Conservation (phyloP, 345 rosid species). For the Populus deltoides region DNA sequence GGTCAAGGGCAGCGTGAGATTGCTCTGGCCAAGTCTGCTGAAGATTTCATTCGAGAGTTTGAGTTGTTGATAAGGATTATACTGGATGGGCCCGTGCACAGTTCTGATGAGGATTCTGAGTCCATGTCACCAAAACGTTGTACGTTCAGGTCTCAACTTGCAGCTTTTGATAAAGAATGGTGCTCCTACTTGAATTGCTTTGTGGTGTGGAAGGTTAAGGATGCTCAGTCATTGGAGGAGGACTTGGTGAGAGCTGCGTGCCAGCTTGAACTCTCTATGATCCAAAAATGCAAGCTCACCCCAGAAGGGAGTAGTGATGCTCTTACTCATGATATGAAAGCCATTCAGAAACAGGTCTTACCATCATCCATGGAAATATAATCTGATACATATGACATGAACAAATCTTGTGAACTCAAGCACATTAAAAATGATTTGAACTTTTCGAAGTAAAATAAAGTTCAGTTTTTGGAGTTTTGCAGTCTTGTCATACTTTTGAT, state of each 20-base stretch:
- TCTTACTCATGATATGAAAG: constrained; percentile 92
- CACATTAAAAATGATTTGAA: not conserved
- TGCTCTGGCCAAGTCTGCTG: constrained; percentile 66
- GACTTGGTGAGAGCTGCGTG: constrained; percentile 96
- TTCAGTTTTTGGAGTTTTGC: not conserved
- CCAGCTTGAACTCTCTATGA: constrained; percentile 98
- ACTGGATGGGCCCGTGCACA: constrained; percentile 64
- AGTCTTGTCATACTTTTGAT: not conserved
- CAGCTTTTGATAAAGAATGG: constrained; percentile 84
- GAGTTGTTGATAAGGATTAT: constrained; percentile 70
- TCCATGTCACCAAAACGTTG: constrained; percentile 40
- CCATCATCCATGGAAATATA: not conserved
- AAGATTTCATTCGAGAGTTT: constrained; percentile 59
- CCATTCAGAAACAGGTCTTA: constrained; percentile 80
- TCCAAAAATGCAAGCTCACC: constrained; percentile 78
- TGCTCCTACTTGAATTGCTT: constrained; percentile 75
- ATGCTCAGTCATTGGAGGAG: constrained; percentile 79
- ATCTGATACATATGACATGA: not conserved
- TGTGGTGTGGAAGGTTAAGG: constrained; percentile 96
- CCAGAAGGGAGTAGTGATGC: constrained; percentile 50
- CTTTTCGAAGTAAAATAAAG: too few species aligned
- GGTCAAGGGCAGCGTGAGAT: constrained; percentile 83
- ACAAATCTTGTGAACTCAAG: not conserved
- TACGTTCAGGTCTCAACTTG: constrained; percentile 75
- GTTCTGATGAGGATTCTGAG: constrained; percentile 51